These are phyloP conservation scores for Poa annua DNA, from an alignment of 176 grass and related monocot species.

Conservation along the genomic window DNA sequence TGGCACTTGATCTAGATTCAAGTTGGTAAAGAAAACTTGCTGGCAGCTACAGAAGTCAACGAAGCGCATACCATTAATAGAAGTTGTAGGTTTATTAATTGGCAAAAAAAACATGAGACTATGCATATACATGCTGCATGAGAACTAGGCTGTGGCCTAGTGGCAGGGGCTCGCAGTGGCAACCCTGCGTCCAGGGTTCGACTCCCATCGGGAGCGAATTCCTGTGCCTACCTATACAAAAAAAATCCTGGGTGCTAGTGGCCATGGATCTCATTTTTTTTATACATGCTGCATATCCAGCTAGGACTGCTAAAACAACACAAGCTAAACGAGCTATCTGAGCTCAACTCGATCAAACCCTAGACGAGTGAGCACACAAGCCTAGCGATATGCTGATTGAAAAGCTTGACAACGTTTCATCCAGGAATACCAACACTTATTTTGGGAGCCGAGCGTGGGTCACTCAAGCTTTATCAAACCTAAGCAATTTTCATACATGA, in stretches of 20 bases:
- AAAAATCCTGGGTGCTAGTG: too few species aligned
- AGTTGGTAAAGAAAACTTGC: not conserved
- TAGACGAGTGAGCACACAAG: not conserved
- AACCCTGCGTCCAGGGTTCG: too few species aligned
- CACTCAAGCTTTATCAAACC: not conserved
- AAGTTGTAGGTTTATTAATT: not conserved
- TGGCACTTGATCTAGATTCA: slow-evolving; percentile 15
- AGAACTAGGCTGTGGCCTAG: too few species aligned
- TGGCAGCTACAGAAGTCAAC: slow-evolving; percentile 5
- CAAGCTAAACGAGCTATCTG: not conserved
- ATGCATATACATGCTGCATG: not conserved
- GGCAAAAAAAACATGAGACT: not conserved
- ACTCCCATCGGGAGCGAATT: too few species aligned
- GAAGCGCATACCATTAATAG: not conserved
- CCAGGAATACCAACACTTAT: not conserved
- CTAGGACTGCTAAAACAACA: not conserved
- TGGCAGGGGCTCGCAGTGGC: too few species aligned
- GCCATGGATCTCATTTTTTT: too few species aligned
- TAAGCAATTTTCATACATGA: not conserved
- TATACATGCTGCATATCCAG: not conserved
- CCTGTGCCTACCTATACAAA: too few species aligned
- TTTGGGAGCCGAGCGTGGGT: not conserved
- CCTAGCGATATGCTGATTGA: not conserved
- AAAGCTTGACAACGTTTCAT: not conserved
- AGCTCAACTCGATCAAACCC: not conserved